Evolutionary conservation across 2,329 filamentous ascomycete genomes (phyloP), one percentile per base, ranked within the genome.

Genomic region (Plenodomus biglobosus): DNA sequence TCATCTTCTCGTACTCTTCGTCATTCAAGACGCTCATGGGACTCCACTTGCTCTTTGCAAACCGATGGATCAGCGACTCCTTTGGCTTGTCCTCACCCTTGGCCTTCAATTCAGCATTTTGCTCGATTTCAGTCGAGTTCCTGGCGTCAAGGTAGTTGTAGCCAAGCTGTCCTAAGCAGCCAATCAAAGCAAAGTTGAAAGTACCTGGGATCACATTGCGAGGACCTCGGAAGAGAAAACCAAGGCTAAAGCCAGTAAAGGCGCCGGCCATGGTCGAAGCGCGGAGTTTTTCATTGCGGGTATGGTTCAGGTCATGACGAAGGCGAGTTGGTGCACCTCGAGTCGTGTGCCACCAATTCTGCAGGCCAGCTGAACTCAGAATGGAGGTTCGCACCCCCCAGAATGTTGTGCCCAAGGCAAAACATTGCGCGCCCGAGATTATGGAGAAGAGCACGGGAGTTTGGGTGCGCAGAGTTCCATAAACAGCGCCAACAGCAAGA

Each of bases 401-500:
- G 68, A 86, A 96, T 15, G 83, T 87, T 39, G 81, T 83, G 30
- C 90, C 90, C 34, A 95, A 79, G 36, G 83, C 80, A 71, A 90
- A 90, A 83, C 89, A 96, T 73, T 95, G 90, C 35, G 89, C 76
- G 16, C 89, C 87, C 18, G 86, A 85, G 32, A 85, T 80, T 11
- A 86, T 59, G 0, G 89, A 86, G 73, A 90, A 92, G 6, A 92
- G 72, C 2, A 84, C 68, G 3, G 82, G 79, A 3, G 88, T 85
- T 13, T 81, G 82, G 16, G 86, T 86, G 48, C 84, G 81, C 40
- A 92, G 50, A 16, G 77, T 76, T 24, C 76, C 76, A 41, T 70
- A 69, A 40, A 75, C 68, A 42, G 75, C 73, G 34, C 77, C 77
- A 42, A 75, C 57, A 16, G 73, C 71, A 39, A 95, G 86, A 21